Base-by-base conservation (phyloP, 106 monocot species). In the Dioscorea alata region DNA sequence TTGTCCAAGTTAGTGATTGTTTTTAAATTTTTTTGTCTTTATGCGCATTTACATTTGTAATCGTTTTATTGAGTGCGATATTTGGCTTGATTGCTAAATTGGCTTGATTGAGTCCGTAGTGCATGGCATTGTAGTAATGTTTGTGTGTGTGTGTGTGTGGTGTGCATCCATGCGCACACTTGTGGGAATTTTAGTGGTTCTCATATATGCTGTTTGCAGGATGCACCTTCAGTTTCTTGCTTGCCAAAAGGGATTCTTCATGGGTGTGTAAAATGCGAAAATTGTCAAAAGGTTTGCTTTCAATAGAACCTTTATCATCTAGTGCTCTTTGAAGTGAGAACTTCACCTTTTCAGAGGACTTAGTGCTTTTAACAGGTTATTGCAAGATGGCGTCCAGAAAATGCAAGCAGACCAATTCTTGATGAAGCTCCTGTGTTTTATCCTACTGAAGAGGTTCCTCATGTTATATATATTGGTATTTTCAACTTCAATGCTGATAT, bases 381-480 rank as follows among this genome's bases (percentile, higher is more conserved):
- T 0, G 68, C 73, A 66, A 73, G 73, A 60, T 74, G 77, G 74
- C 73, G 15, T 20, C 77, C 73, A 32, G 69, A 82, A 50, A 49
- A 73, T 59, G 68, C 73, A 49, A 48, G 69, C 33, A 82, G 68
- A 33, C 82, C 77, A 33, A 48, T 65, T 23, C 67, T 77, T 66
- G 64, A 65, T 25, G 82, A 82, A 6, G 73, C 82, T 53, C 82
- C 82, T 64, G 64, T 82, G 28, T 82, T 77, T 70, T 74, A 77
- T 68, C 82, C 82, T 48, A 82, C 63, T 59, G 69, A 77, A 69
- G 82, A 82, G 77, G 82, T 73, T 13, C 33, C 28, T 63, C 22
- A 31, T 17, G 28, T 51, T 21, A 12, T 35, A 5, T 49, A 12
- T 23, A 32, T 17, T 49, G 35, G 2, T n/a, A 50, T 21, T 25